These are phyloP conservation scores for Toxoplasma gondii DNA, from an alignment of 169 alveolate genomes.

Conservation along the genomic window DNA sequence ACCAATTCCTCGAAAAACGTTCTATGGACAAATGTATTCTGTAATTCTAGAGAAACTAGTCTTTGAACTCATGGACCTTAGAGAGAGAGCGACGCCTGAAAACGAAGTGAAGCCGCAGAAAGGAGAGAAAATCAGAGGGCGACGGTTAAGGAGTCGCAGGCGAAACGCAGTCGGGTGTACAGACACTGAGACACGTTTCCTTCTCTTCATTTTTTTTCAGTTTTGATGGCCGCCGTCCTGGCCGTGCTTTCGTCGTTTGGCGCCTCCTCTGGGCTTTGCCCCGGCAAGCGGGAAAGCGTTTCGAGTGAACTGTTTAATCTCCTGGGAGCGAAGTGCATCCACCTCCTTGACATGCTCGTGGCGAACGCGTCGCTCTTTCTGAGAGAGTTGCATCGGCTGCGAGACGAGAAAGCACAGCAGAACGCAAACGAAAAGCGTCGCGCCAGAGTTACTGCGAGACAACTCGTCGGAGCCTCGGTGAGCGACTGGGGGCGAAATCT, in stretches of 20 bases:
- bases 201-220: background rate
- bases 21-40: too few relatives aligned
- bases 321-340: slow-evolving; percentile 28
- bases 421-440: background rate
- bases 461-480: slow-evolving; percentile 1
- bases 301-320: background rate
- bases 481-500: background rate
- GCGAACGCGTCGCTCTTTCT: background rate
- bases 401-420: background rate
- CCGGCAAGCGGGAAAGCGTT: slow-evolving; percentile 24
- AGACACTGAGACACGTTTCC: background rate
- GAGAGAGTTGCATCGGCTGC: slow-evolving; percentile 46
- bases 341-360: background rate
- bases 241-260: slow-evolving; percentile 15
- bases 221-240: slow-evolving; percentile 12
- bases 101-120: too few relatives aligned
- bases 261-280: background rate
- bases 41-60: too few relatives aligned
- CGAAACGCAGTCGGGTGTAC: too few relatives aligned
- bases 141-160: too few relatives aligned
- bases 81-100: too few relatives aligned
- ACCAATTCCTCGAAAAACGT: too few relatives aligned
- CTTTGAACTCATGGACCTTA: too few relatives aligned
- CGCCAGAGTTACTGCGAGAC: background rate
- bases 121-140: too few relatives aligned